Evolutionary conservation across 306 rosid species (phyloP), one percentile per base, ranked within the genome.

Genomic region (Castanopsis chinensis): DNA sequence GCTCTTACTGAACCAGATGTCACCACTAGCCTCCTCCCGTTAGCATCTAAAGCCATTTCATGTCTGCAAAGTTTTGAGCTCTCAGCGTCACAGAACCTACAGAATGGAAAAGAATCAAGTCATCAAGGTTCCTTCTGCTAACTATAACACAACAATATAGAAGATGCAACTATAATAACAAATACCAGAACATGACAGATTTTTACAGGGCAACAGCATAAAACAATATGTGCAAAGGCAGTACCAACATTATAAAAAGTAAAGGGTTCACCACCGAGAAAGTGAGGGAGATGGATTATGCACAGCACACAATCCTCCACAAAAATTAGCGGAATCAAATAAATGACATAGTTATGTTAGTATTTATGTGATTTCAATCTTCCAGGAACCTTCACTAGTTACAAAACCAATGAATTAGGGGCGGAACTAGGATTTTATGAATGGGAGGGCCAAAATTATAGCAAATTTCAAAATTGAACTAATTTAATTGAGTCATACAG

Each of bases 11-110:
- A 90, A 76, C 88, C 81, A 35, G 99, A 95, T 55, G 99, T 91
- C 27, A 86, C 86, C 88, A 95, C 86, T 41, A 95, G 93, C 79
- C 96, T 90, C 84, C 84, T 88, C 77, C 99, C 99, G 58, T 77
- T 89, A 69, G 93, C 90, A 87, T 95, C 98, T 79, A 95, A 86
- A 76, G 97, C 94, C 96, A 95, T 95, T 89, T 95, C 99, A 83
- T 89, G 97, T 89, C 94, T 90, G 83, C 76, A 80, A 81, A 78
- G 82, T 79, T 86, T 81, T 58, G 90, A 89, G 83, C 85, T 85
- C 74, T 69, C 84, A 5, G 93, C 90, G 49, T 88, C 92, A 68
- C 91, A 90, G 72, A 87, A 87, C 88, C 99, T 94, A 77, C 49
- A 76, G 65, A 69, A 81, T 11, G 61, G 52, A 45, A 28, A 6